Evolutionary conservation across 2,329 filamentous ascomycete genomes (phyloP).

Genomic region (Coniochaeta sp.): DNA sequence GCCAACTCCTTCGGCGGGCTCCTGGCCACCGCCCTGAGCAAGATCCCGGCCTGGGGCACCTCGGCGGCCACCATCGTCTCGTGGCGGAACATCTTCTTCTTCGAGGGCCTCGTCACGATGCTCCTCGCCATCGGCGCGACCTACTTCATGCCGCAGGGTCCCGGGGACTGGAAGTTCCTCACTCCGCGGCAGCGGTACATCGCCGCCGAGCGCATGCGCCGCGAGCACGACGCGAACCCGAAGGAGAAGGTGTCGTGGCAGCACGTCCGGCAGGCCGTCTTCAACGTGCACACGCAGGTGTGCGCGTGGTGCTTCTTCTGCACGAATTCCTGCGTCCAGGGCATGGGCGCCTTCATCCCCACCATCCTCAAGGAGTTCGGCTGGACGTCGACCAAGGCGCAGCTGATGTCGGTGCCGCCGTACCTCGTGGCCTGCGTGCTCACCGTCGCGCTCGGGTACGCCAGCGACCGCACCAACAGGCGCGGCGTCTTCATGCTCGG

Average conservation of each 20-base stretch:
- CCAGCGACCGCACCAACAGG: conserved; percentile 3
- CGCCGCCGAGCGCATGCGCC: conserved; percentile 5
- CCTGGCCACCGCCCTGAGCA: conserved; percentile 4
- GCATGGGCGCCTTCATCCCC: conserved; percentile 6
- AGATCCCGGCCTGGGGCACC: conserved; percentile 4
- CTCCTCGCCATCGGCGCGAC: neutral
- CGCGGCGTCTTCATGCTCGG: conserved; percentile 6
- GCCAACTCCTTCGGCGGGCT: conserved; percentile 6
- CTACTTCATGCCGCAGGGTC: conserved; percentile 6
- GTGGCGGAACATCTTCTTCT: conserved; percentile 8
- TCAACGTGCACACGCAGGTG: conserved; percentile 6
- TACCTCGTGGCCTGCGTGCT: conserved; percentile 4
- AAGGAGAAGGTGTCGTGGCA: conserved; percentile 4
- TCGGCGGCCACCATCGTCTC: neutral
- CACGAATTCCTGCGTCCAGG: conserved; percentile 4
- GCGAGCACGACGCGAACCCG: conserved; percentile 5
- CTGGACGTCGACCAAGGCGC: conserved; percentile 7
- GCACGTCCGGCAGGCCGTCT: conserved; percentile 6
- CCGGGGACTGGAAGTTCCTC: conserved; percentile 3
- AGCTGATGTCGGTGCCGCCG: conserved; percentile 7
- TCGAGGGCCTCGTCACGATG: conserved; percentile 5
- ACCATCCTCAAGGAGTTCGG: conserved; percentile 10
- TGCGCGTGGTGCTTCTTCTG: conserved; percentile 8
- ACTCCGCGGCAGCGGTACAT: conserved; percentile 4
- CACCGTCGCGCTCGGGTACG: conserved; percentile 3